Conservation (phyloP, 2,329 filamentous ascomycete genomes). For the Pseudogymnoascus sp. region DNA sequence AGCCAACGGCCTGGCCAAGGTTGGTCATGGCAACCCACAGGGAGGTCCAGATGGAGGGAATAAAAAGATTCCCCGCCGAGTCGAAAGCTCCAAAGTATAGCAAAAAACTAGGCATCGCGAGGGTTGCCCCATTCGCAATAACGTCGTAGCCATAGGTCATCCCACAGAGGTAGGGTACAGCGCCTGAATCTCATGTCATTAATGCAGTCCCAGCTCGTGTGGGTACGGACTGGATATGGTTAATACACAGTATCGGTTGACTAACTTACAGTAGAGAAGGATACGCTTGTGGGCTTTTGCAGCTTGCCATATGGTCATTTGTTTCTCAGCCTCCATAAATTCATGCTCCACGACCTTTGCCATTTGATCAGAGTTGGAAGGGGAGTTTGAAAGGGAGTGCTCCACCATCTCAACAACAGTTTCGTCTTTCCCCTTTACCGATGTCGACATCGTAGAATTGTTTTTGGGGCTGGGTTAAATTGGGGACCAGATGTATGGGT, state of each 20-base stretch:
- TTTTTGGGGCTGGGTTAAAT: background rate
- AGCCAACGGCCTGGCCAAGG: conserved; percentile 14
- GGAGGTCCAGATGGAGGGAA: conserved; percentile 18
- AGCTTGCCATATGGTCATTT: background rate
- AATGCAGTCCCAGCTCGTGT: background rate
- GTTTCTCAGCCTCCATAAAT: background rate
- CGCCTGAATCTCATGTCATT: background rate
- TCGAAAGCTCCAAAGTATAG: conserved; percentile 15
- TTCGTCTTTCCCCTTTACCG: background rate
- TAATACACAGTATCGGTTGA: background rate
- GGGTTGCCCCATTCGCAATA: conserved; percentile 15
- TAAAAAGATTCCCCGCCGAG: conserved; percentile 17
- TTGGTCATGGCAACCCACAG: conserved; percentile 17
- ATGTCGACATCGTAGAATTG: background rate
- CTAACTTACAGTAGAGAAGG: background rate
- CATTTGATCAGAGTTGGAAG: background rate
- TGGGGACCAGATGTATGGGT: background rate
- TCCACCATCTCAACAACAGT: background rate
- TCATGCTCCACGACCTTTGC: background rate
- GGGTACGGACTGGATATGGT: background rate
- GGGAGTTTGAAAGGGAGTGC: background rate
- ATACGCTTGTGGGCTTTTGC: background rate
- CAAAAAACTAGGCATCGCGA: conserved; percentile 16
- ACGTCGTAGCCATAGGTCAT: conserved; percentile 16
- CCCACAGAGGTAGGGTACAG: conserved; percentile 9